Conservation (phyloP, 2,329 filamentous ascomycete species). For the Phialophora chinensis region DNA sequence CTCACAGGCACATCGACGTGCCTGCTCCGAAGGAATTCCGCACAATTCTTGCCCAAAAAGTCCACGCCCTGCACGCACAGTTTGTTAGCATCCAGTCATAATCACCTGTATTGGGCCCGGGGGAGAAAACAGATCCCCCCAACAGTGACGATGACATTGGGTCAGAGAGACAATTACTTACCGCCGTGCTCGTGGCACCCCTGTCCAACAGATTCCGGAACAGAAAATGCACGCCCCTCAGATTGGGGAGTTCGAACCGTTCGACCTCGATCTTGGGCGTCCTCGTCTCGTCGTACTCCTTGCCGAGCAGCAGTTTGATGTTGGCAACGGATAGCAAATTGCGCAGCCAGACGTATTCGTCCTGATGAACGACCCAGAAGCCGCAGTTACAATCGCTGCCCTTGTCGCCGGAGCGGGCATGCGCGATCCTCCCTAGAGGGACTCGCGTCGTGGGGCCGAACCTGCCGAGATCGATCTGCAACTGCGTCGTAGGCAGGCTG, state of each 20-base stretch:
- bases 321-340: constrained; percentile 36
- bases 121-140: background rate
- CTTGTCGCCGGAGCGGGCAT: constrained; percentile 47
- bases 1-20: constrained; percentile 46
- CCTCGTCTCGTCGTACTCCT: constrained; percentile 45
- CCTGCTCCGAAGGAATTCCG: constrained; percentile 46
- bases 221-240: constrained; percentile 49
- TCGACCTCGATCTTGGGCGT: constrained; percentile 47
- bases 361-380: constrained; percentile 44
- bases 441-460: constrained; percentile 43
- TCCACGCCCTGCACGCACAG: constrained; percentile 39
- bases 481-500: constrained; percentile 35
- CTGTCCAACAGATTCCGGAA: constrained; percentile 48
- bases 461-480: constrained; percentile 32
- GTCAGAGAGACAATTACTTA: background rate
- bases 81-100: background rate
- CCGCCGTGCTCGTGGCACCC: constrained; percentile 46
- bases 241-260: constrained; percentile 54
- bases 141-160: background rate
- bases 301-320: constrained; percentile 45
- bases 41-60: constrained; percentile 50
- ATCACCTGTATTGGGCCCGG: background rate
- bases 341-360: constrained; percentile 44
- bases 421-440: constrained; percentile 45
- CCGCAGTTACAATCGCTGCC: constrained; percentile 47